Conservation (phyloP, 2,329 filamentous ascomycete species). For the Tympanopsis confertula region DNA sequence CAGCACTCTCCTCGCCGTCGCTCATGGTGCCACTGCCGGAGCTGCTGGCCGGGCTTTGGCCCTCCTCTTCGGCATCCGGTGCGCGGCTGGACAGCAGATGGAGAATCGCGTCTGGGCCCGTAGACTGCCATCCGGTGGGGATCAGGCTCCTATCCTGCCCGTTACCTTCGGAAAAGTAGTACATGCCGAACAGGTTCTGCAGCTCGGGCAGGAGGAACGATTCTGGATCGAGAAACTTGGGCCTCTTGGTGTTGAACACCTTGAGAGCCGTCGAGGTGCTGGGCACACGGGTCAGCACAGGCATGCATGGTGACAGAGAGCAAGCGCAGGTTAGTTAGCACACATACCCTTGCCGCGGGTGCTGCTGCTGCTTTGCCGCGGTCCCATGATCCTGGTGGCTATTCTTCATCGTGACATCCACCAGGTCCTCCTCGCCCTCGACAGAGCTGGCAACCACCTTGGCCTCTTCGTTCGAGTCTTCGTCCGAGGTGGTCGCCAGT, state of each 20-base stretch:
- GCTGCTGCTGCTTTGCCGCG: constrained; percentile 6
- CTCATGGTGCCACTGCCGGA: constrained; percentile 35
- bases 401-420: constrained; percentile 80
- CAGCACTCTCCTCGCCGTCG: constrained; percentile 41
- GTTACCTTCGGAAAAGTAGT: constrained; percentile 46
- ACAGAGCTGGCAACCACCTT: constrained; percentile 69
- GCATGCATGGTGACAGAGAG: no score
- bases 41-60: constrained; percentile 32
- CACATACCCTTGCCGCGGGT: constrained; percentile 7
- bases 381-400: constrained; percentile 22
- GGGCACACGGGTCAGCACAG: not conserved
- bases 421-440: constrained; percentile 79
- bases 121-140: constrained; percentile 57
- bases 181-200: constrained; percentile 67
- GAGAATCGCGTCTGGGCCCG: constrained; percentile 46
- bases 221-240: constrained; percentile 37
- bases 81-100: constrained; percentile 36
- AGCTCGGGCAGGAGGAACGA: constrained; percentile 50
- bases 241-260: constrained; percentile 35
- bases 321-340: constrained; percentile 11
- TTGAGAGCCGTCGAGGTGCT: constrained; percentile 21
- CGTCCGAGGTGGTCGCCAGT: constrained; percentile 51
- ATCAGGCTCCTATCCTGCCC: no score
- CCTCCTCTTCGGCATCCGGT: constrained; percentile 32
- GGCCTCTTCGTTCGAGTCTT: constrained; percentile 55